A percentile compares a stretch with the other conserved stretches of the same genome.
These are phyloP conservation scores for Cnidoscolus chayamansa DNA, from an alignment of 441 rosid genomes.

Conservation along the genomic window DNA sequence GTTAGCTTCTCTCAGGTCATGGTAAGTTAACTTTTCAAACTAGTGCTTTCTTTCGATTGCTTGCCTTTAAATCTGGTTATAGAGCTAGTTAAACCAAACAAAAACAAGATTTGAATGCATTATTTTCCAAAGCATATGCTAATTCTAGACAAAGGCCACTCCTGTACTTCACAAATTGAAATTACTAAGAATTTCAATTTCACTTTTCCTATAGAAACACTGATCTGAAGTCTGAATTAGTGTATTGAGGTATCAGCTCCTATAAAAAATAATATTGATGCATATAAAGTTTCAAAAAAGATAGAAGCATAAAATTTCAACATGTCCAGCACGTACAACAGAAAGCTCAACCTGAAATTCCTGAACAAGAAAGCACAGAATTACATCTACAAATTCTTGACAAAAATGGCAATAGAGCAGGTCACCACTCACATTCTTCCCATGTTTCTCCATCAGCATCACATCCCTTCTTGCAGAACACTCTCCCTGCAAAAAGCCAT, in stretches of 20 bases:
- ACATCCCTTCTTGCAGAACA: conserved; percentile 94
- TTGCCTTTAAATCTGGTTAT: too few species aligned
- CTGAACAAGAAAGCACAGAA: conserved; percentile 1
- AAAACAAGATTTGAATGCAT: background rate
- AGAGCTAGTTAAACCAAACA: too few species aligned
- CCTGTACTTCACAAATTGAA: background rate
- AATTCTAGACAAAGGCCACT: background rate
- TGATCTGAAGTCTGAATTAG: background rate
- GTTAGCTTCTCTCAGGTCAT: background rate
- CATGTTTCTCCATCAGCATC: conserved; percentile 74
- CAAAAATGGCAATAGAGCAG: conserved; percentile 11
- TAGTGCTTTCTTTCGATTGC: too few species aligned
- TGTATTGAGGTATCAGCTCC: background rate
- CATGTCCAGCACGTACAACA: background rate
- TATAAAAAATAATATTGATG: background rate
- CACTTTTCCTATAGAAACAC: background rate
- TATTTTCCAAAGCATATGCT: background rate
- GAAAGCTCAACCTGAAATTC: background rate
- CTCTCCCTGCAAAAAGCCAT: conserved; percentile 63
- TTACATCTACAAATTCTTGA: background rate
- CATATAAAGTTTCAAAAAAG: background rate
- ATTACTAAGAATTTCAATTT: background rate
- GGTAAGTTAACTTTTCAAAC: background rate
- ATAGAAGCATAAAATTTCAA: background rate
- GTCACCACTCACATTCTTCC: conserved; percentile 78